A percentile compares a stretch with the other conserved stretches of the same genome.
Conservation (phyloP, 352 stramenopile species). For the Phytophthora aleatoria region DNA sequence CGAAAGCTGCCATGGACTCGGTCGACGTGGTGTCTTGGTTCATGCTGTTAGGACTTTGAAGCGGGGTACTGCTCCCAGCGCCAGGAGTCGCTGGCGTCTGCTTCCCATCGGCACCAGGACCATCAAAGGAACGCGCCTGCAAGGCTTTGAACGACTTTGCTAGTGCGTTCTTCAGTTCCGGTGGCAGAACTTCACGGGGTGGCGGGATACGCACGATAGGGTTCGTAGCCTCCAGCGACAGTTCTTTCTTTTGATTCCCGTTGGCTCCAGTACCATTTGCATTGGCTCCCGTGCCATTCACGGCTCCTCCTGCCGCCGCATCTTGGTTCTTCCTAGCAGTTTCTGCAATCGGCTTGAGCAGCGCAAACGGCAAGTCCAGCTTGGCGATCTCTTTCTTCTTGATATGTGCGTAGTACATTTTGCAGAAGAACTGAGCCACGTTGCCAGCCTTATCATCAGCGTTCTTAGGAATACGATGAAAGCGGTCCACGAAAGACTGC, state of each 20-base stretch:
- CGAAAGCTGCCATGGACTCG: conserved; percentile 46
- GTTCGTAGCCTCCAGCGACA: conserved; percentile 75
- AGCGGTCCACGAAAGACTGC: conserved; percentile 85
- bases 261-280: conserved; percentile 31
- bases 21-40: conserved; percentile 34
- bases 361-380: conserved; percentile 69
- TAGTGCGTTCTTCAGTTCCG: conserved; percentile 75
- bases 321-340: conserved; percentile 86
- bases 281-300: conserved; percentile 29
- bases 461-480: conserved; percentile 66
- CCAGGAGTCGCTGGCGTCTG: conserved; percentile 39
- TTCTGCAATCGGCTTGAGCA: conserved; percentile 77
- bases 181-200: conserved; percentile 67
- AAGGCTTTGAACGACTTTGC: conserved; percentile 79
- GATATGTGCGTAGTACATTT: conserved; percentile 83
- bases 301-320: conserved; percentile 27
- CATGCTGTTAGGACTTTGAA: conserved; percentile 69
- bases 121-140: conserved; percentile 68
- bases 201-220: conserved; percentile 79
- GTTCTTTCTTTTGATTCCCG: conserved; percentile 73
- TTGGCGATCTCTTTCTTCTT: conserved; percentile 86
- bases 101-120: conserved; percentile 42
- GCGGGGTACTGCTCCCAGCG: conserved; percentile 55
- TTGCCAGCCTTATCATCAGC: conserved; percentile 77
- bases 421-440: conserved; percentile 83